These are phyloP conservation scores for Mayamaea pseudoterrestris DNA, from an alignment of 108 stramenopile species.

Conservation along the genomic window DNA sequence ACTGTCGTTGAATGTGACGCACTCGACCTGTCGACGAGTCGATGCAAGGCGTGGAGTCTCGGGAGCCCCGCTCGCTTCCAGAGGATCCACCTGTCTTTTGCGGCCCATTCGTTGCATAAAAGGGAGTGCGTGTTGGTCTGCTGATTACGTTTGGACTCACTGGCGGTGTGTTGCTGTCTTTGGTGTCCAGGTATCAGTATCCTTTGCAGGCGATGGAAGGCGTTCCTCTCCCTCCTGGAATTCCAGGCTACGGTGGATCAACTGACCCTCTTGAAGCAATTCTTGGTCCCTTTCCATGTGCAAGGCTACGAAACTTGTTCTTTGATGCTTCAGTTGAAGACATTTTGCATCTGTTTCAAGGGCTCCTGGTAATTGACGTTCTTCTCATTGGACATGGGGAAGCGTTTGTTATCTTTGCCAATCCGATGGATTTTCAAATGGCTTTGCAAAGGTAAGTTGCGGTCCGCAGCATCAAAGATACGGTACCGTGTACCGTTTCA, in stretches of 20 bases:
- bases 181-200: constrained; percentile 24
- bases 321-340: constrained; percentile 90
- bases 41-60: too few species aligned
- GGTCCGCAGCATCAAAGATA: too few species aligned
- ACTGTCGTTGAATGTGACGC: too few species aligned
- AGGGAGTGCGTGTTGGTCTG: too few species aligned
- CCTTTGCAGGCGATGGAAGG: constrained; percentile 37
- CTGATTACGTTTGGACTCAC: too few species aligned
- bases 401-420: constrained; percentile 86
- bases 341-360: constrained; percentile 86
- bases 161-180: neutral
- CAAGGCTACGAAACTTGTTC: constrained; percentile 75
- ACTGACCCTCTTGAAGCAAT: constrained; percentile 78
- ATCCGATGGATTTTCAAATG: constrained; percentile 92
- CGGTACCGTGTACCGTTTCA: too few species aligned
- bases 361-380: constrained; percentile 87
- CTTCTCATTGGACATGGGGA: constrained; percentile 69
- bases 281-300: constrained; percentile 89
- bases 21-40: too few species aligned
- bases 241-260: constrained; percentile 50
- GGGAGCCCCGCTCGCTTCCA: too few species aligned
- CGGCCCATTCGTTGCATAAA: too few species aligned
- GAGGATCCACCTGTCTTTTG: too few species aligned
- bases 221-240: constrained; percentile 33
- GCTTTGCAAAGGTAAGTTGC: constrained; percentile 68